phyloP scores from a whole-genome alignment of 2,329 filamentous ascomycete genomes.

The Teratosphaeria nubilosa region DNA sequence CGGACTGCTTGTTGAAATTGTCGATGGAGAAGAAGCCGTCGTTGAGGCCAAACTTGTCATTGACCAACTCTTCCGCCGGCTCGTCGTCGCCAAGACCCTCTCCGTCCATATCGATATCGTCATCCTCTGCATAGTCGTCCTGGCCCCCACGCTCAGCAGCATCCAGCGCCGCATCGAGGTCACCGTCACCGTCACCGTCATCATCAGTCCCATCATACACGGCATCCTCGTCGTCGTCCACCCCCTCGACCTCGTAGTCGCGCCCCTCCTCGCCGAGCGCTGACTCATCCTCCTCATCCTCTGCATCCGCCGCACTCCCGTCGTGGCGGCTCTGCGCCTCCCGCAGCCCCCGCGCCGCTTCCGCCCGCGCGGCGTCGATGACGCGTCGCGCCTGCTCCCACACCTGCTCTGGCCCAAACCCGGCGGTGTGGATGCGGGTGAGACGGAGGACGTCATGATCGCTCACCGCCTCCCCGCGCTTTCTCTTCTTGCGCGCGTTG shows the following conservation, averaged over 20 bases:
- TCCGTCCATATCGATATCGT: conserved; percentile 24
- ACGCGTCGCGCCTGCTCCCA: conserved; percentile 90
- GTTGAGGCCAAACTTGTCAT: conserved; percentile 78
- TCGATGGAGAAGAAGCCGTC: conserved; percentile 98
- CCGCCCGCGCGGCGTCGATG: conserved; percentile 52
- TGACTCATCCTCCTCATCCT: conserved; percentile 14
- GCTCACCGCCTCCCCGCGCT: conserved; percentile 45
- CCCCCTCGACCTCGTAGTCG: conserved; percentile 25
- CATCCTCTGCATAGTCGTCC: conserved; percentile 28
- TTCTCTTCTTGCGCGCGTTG: conserved; percentile 64
- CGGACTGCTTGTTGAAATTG: conserved; percentile 89
- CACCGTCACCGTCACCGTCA: conserved; percentile 27
- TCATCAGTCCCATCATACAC: conserved; percentile 12
- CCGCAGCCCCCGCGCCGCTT: conserved; percentile 41
- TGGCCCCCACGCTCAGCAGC: conserved; percentile 16
- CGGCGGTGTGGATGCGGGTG: conserved; percentile 73
- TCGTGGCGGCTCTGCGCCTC: conserved; percentile 2
- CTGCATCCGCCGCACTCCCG: conserved; percentile 14
- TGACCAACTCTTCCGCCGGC: conserved; percentile 47
- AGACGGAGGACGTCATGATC: conserved; percentile 55
- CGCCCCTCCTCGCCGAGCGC: conserved; percentile 22
- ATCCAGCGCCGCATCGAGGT: conserved; percentile 26
- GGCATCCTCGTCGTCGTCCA: conserved; percentile 20
- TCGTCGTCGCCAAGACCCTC: conserved; percentile 40
- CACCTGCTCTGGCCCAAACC: conserved; percentile 78